Percentiles rank a stretch among this genome's conserved stretches.
Conservation (phyloP, 2,329 filamentous ascomycete genomes). For the Graphilbum sp. region DNA sequence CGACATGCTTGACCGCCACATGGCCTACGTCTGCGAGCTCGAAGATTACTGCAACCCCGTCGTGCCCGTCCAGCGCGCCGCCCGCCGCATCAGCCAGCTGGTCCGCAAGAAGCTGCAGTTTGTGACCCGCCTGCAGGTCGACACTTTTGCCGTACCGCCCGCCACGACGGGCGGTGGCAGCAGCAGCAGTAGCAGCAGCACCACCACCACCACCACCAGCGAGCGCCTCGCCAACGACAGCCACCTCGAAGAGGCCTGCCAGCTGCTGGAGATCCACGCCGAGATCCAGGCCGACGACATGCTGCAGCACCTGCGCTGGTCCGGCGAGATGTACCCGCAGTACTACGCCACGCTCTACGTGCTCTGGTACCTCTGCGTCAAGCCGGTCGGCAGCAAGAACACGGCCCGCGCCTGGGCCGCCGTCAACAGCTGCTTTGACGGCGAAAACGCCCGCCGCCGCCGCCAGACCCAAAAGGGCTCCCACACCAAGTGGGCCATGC, state of each 20-base stretch:
- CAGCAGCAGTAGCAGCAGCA: not conserved
- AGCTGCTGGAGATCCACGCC: conserved; percentile 17
- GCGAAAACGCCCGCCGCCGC: conserved; percentile 4
- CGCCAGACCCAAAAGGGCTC: conserved; percentile 3
- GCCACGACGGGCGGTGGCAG: not conserved
- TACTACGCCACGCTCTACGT: conserved; percentile 26
- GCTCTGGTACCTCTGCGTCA: conserved; percentile 25
- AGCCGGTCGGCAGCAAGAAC: conserved; percentile 14
- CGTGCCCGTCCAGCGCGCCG: conserved; percentile 21
- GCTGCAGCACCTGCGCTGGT: conserved; percentile 21
- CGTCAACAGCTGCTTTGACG: conserved; percentile 10
- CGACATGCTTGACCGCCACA: conserved; percentile 6
- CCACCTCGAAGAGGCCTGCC: conserved; percentile 16
- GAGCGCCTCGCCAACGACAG: conserved; percentile 8
- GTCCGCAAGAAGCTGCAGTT: conserved; percentile 15
- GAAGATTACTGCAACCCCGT: conserved; percentile 31
- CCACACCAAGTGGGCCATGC: conserved; percentile 16
- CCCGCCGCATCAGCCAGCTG: conserved; percentile 10
- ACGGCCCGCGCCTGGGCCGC: conserved; percentile 18
- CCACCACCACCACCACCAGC: not conserved
- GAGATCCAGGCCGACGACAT: conserved; percentile 19
- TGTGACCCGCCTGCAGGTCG: conserved; percentile 12
- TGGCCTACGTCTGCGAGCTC: conserved; percentile 30
- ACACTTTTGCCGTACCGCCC: not conserved
- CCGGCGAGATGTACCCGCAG: conserved; percentile 22